Percentiles rank a stretch among this genome's conserved stretches.
These are phyloP conservation scores for Thalassiosira mediterranea DNA, from an alignment of 352 stramenopile species.

Conservation along the genomic window DNA sequence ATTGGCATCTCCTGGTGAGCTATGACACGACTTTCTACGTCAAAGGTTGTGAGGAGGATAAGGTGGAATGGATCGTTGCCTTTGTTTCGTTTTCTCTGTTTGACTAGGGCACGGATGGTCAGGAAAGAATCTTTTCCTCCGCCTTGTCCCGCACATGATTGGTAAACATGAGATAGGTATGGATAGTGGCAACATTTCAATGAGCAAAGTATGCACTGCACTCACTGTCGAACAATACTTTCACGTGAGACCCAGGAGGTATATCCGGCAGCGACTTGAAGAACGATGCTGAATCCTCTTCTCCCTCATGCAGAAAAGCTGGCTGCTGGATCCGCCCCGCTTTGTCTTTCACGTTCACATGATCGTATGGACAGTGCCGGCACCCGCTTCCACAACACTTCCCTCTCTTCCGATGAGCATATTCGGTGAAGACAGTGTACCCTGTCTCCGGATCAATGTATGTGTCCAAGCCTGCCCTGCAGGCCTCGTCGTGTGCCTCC, in stretches of 20 bases:
- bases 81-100: conserved; percentile 33
- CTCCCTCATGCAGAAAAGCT: conserved; percentile 55
- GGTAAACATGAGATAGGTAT: too few relatives aligned
- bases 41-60: conserved; percentile 89
- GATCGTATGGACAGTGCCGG: conserved; percentile 89
- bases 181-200: too few relatives aligned
- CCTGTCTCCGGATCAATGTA: conserved; percentile 88
- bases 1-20: conserved; percentile 88
- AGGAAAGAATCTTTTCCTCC: conserved; percentile 91
- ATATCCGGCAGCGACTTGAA: conserved; percentile 43
- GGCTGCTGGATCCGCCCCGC: conserved; percentile 66
- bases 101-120: conserved; percentile 72
- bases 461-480: conserved; percentile 78
- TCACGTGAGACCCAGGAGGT: conserved; percentile 54
- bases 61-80: conserved; percentile 55
- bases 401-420: conserved; percentile 84
- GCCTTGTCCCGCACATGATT: too few relatives aligned
- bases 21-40: conserved; percentile 83
- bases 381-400: conserved; percentile 90
- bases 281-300: not conserved
- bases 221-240: conserved; percentile 89
- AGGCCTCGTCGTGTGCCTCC: conserved; percentile 82
- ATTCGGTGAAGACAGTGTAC: conserved; percentile 89
- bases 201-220: too few relatives aligned
- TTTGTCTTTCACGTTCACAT: conserved; percentile 84